Conservation (phyloP, 352 stramenopile genomes). For the Phytophthora ohioensis region DNA sequence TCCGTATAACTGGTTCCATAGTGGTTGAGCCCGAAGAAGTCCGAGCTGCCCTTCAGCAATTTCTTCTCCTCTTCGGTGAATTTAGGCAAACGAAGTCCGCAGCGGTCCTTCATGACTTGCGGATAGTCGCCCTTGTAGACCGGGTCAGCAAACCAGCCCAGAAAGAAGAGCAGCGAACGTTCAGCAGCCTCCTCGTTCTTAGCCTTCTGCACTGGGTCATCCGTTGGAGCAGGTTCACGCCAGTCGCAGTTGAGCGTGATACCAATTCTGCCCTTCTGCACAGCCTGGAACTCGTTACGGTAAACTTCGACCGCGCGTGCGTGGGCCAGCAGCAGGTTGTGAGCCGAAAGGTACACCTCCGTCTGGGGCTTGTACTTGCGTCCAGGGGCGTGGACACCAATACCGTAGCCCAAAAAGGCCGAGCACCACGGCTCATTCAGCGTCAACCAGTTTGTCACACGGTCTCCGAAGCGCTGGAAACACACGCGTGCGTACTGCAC, state of each 20-base stretch:
- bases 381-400: constrained; percentile 85
- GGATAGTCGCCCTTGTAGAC: constrained; percentile 95
- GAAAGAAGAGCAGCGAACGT: constrained; percentile 85
- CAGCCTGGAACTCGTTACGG: constrained; percentile 73
- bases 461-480: constrained; percentile 91
- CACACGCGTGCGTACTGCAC: constrained; percentile 87
- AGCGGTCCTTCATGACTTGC: constrained; percentile 87
- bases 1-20: constrained; percentile 81
- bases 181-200: constrained; percentile 74
- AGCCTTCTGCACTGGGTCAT: constrained; percentile 57
- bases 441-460: constrained; percentile 95
- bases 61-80: constrained; percentile 91
- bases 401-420: constrained; percentile 86
- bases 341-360: constrained; percentile 84
- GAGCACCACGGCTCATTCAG: constrained; percentile 94
- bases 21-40: constrained; percentile 97
- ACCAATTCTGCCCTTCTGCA: constrained; percentile 85
- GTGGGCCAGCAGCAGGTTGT: constrained; percentile 92
- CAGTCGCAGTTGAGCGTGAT: constrained; percentile 94
- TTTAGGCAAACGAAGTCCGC: constrained; percentile 82
- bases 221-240: constrained; percentile 73
- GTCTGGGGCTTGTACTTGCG: constrained; percentile 50
- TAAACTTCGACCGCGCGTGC: constrained; percentile 85
- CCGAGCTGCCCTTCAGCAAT: constrained; percentile 81
- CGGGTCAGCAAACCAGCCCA: constrained; percentile 94